phyloP scores from a whole-genome alignment of 495 filamentous ascomycete genomes.

The Pyronema omphalodes region DNA sequence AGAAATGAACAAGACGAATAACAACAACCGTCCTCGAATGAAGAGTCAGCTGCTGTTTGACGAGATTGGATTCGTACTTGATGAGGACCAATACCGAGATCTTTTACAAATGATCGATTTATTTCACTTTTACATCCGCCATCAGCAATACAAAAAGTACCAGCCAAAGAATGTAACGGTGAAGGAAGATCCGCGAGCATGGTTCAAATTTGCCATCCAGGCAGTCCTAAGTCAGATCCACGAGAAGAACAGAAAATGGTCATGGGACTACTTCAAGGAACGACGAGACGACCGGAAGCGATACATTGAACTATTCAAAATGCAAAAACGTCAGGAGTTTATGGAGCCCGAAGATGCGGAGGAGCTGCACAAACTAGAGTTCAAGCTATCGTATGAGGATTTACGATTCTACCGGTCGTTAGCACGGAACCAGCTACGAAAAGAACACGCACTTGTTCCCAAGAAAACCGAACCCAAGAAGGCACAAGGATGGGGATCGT shows the following conservation, averaged over 20 bases:
- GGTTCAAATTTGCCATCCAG: conserved; percentile 76
- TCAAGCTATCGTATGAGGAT: conserved; percentile 85
- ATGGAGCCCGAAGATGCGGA: conserved; percentile 48
- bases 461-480: conserved; percentile 35
- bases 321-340: conserved; percentile 65
- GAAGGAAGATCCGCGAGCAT: conserved; percentile 80
- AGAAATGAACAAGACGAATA: conserved; percentile 81
- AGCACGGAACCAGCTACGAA: conserved; percentile 82
- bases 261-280: conserved; percentile 86
- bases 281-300: conserved; percentile 72
- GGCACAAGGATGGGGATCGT: conserved; percentile 58
- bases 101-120: conserved; percentile 92
- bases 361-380: conserved; percentile 58
- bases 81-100: conserved; percentile 93
- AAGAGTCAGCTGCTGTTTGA: conserved; percentile 85
- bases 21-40: conserved; percentile 61
- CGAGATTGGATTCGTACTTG: conserved; percentile 84
- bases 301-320: conserved; percentile 89
- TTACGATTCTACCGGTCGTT: conserved; percentile 90
- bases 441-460: conserved; percentile 69
- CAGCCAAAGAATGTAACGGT: conserved; percentile 66
- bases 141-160: conserved; percentile 89
- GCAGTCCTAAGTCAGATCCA: conserved; percentile 86
- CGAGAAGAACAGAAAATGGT: conserved; percentile 73
- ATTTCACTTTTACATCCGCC: conserved; percentile 94